Base-by-base conservation (phyloP, 306 rosid species). In the Prunus kanzakura region DNA sequence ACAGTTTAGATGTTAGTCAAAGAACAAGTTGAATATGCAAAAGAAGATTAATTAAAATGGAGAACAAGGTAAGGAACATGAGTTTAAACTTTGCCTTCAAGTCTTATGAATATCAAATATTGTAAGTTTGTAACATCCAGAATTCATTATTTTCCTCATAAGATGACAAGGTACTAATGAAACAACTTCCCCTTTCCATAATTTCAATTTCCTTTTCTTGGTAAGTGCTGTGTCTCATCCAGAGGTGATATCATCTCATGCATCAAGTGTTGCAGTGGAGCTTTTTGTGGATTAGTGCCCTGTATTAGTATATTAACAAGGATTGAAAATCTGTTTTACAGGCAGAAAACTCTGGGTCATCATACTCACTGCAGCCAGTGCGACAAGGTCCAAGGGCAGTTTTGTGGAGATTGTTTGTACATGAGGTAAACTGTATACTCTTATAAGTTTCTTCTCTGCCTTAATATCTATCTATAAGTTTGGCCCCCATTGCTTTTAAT, bases 331-430 rank as follows among this genome's bases (percentile, higher is more conserved):
- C 41, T 57, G n/a, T 75, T 80, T 82, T 82, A 64, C 22, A 96
- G 97, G 92, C 99, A 96, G 89, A 96, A 92, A 76, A 92, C 99
- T 51, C 87, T 91, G 61, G 97, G 99, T 67, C 77, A 82, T 83
- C 96, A 88, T 43, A 96, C 99, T 63, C 78, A 75, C 52, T 96
- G 99, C 80, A 73, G 84, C 87, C 61, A 78, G 46, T 96, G 99
- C 86, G 81, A 82, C 79, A 61, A 80, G 90, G 84, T 87, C 57
- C 93, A 86, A 81, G 99, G 99, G 41, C 98, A 96, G 80, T 92
- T 96, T 82, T 96, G 98, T 82, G 99, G 99, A 38, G 99, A 96
- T 80, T 96, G 99, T 86, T 80, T 96, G 83, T 96, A 92, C 84
- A 96, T 89, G 93, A 89, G 98, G 99, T 96, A 84, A 79, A 66